Evolutionary conservation across 768 basidiomycete genomes (phyloP).

Genomic region (Suillus lakei): DNA sequence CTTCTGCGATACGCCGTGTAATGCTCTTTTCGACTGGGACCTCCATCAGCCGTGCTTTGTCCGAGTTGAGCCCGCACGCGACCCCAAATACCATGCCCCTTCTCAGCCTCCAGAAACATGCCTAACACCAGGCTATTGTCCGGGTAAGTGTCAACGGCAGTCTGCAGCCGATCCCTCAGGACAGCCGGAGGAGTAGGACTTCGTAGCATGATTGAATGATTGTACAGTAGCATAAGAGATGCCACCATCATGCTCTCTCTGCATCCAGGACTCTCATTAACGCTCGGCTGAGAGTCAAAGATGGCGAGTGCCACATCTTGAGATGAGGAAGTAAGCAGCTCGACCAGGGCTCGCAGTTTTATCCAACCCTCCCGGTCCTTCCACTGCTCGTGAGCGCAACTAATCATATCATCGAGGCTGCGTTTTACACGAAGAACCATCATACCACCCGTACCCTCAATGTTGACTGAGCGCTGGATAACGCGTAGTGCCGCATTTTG

Average conservation of each 20-base stretch:
- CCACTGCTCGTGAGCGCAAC: constrained; percentile 43
- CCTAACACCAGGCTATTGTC: constrained; percentile 75
- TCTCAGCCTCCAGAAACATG: constrained; percentile 77
- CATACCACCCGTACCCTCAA: constrained; percentile 57
- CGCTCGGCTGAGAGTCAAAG: constrained; percentile 37
- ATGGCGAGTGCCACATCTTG: constrained; percentile 43
- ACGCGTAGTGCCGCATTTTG: constrained; percentile 55
- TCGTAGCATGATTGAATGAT: constrained; percentile 56
- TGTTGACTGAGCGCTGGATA: constrained; percentile 56
- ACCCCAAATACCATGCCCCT: constrained; percentile 81
- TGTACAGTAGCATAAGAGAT: constrained; percentile 63
- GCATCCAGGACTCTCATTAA: constrained; percentile 12
- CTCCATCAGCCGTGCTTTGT: constrained; percentile 40
- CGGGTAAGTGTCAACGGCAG: constrained; percentile 62
- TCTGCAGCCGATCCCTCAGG: constrained; percentile 59
- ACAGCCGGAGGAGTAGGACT: constrained; percentile 61
- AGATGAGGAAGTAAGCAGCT: constrained; percentile 56
- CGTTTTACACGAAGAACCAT: constrained; percentile 68
- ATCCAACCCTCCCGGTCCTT: constrained; percentile 70
- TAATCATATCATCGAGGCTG: constrained; percentile 56
- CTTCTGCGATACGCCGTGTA: constrained; percentile 62
- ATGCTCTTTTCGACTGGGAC: constrained; percentile 57
- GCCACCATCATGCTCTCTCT: constrained; percentile 62
- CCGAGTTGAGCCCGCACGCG: constrained; percentile 62
- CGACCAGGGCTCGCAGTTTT: constrained; percentile 66